Conservation (phyloP, 129 eudicot species). For the Lactuca saligna region DNA sequence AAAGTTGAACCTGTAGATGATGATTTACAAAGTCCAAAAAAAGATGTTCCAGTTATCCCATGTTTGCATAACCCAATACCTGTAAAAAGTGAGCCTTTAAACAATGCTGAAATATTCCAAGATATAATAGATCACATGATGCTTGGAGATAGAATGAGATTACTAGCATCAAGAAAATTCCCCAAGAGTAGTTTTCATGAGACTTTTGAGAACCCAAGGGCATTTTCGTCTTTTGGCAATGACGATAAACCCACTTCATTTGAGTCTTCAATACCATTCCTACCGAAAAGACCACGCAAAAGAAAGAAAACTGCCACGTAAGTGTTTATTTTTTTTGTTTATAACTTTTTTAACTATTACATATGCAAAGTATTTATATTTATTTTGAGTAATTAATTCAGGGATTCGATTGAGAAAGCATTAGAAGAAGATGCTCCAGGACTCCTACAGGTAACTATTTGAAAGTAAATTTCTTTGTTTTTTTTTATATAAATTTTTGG, state of each 20-base stretch:
- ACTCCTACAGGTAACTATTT: constrained; percentile 66
- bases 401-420: constrained; percentile 86
- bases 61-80: constrained; percentile 13
- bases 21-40: constrained; percentile 25
- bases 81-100: constrained; percentile 47
- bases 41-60: constrained; percentile 15
- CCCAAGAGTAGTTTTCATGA: constrained; percentile 14
- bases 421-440: constrained; percentile 99
- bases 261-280: constrained; percentile 45
- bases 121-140: constrained; percentile 77
- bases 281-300: constrained; percentile 52
- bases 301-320: constrained; percentile 92
- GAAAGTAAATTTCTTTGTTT: background rate
- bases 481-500: constrained; percentile 11
- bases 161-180: constrained; percentile 42
- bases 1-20: constrained; percentile 55
- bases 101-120: constrained; percentile 30
- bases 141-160: constrained; percentile 63
- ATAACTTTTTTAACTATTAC: background rate
- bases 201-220: constrained; percentile 28
- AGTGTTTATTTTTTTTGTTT: constrained; percentile 8
- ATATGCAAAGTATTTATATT: constrained; percentile 1
- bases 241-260: constrained; percentile 36
- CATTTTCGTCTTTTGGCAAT: constrained; percentile 20
- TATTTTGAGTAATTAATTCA: constrained; percentile 31